These are phyloP conservation scores for Apophysomyces sp. DNA, from an alignment of 371 early-diverging fungal genomes.

Conservation along the genomic window DNA sequence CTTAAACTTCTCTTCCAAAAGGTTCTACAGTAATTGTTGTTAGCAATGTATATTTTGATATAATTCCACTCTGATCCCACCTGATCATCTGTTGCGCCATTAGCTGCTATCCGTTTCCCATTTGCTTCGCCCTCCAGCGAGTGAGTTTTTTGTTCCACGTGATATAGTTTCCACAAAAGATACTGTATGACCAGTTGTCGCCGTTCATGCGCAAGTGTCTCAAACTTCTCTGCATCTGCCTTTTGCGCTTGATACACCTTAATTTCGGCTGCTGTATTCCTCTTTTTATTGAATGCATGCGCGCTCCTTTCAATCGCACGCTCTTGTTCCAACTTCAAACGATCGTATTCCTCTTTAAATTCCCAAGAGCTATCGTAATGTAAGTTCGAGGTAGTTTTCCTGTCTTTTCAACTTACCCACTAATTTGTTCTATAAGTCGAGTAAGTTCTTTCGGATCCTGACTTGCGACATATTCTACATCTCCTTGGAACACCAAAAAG, in stretches of 20 bases:
- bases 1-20: slow-evolving; percentile 56
- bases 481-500: slow-evolving; percentile 99
- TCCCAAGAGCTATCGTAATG: slow-evolving; percentile 71
- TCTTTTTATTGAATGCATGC: slow-evolving; percentile 85
- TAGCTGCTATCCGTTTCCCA: slow-evolving; percentile 11
- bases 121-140: slow-evolving; percentile 50
- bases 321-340: slow-evolving; percentile 80
- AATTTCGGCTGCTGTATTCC: slow-evolving; percentile 85
- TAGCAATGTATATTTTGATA: not conserved
- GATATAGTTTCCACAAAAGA: slow-evolving; percentile 88
- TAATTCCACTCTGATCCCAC: slow-evolving; percentile 18
- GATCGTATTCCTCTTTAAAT: slow-evolving; percentile 85
- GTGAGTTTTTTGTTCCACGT: slow-evolving; percentile 66
- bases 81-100: slow-evolving; percentile 31
- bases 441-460: slow-evolving; percentile 96
- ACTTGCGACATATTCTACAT: slow-evolving; percentile 96
- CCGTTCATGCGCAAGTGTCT: slow-evolving; percentile 60
- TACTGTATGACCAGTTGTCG: slow-evolving; percentile 62
- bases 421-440: slow-evolving; percentile 93
- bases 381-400: not conserved
- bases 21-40: slow-evolving; percentile 17
- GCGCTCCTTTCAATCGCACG: slow-evolving; percentile 86
- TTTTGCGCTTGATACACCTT: slow-evolving; percentile 92
- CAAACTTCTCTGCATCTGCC: slow-evolving; percentile 85
- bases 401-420: slow-evolving; percentile 58